Conservation (phyloP, 306 rosid genomes). For the Morella rubra region DNA sequence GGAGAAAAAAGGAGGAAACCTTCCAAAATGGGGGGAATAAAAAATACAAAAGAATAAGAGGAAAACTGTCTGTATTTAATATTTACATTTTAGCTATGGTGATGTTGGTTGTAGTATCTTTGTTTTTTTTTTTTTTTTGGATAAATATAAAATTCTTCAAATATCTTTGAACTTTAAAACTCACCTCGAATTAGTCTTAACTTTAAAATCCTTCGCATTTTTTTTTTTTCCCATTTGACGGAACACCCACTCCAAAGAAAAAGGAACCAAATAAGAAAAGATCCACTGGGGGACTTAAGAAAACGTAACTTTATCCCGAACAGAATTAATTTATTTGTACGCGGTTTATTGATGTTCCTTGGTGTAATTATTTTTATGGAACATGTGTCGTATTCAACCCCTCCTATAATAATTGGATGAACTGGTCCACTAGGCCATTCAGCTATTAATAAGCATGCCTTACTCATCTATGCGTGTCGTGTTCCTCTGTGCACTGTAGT, state of each 20-base stretch:
- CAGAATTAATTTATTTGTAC: not conserved
- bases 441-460: not conserved
- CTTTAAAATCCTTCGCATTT: not conserved
- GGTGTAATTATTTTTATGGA: not conserved
- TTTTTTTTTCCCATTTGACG: constrained; percentile 14
- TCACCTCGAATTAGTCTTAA: too few relatives aligned
- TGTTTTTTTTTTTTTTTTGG: too few relatives aligned
- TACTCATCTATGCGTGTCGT: not conserved
- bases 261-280: not conserved
- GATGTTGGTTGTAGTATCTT: constrained; percentile 18
- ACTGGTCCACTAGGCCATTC: not conserved
- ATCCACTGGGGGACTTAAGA: constrained; percentile 8
- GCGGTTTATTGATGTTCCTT: constrained; percentile 2
- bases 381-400: constrained; percentile 15
- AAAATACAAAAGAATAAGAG: not conserved
- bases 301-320: not conserved
- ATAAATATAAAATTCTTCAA: too few relatives aligned
- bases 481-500: too few relatives aligned
- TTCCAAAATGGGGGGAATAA: not conserved
- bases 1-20: not conserved
- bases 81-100: constrained; percentile 13
- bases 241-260: not conserved
- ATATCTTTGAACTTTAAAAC: too few relatives aligned
- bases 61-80: not conserved
- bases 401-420: not conserved